Evolutionary conservation across 2,329 filamentous ascomycete species (phyloP), one percentile per base, ranked within the genome.

Genomic region (Chalara sp.): DNA sequence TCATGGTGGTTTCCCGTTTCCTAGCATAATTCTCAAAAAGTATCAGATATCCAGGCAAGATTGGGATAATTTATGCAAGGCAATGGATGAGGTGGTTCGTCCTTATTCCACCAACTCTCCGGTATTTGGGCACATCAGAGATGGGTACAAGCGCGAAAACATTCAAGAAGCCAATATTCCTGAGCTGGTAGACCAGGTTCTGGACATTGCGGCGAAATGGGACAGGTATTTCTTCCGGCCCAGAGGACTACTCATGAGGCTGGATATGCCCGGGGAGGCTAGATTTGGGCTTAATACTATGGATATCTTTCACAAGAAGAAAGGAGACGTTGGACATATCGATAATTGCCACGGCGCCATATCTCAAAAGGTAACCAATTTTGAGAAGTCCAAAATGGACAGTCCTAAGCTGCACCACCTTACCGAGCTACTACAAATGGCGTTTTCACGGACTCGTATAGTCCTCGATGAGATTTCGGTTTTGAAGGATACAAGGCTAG

Each of bases 221-320:
- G 57, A 61, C 48, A 44, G 47, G 1, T 41, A 53, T 8, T 52
- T 44, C 31, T 61, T 60, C 33, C 53, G 58, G 5, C 51, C 50
- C n/a, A 51, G 53, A n/a, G 54, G 56, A 2, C 43, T 59, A 12
- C 31, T 61, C 13, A 53, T 61, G 52, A 47, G 57, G 12, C 30
- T 59, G 4, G 59, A 61, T 32, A 57, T 59, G 53, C 58, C 59
- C n/a, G 55, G 53, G 1, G 57, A 61, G 39, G 44, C 55, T n/a
- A 52, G 55, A 4, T 60, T 49, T 35, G 54, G 58, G 2, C 48
- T 59, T 6, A 52, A 58, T 12, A 55, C 50, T 33, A 60, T 61
- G 57, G 59, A 61, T 37, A 40, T 61, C 8, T 57, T 57, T 32
- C 48, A 58, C 40, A 37, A 37, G n/a, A n/a, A 8, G 8, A 8